phyloP scores from a whole-genome alignment of 2,329 filamentous ascomycete species.

The Dactylonectria estremocensis region DNA sequence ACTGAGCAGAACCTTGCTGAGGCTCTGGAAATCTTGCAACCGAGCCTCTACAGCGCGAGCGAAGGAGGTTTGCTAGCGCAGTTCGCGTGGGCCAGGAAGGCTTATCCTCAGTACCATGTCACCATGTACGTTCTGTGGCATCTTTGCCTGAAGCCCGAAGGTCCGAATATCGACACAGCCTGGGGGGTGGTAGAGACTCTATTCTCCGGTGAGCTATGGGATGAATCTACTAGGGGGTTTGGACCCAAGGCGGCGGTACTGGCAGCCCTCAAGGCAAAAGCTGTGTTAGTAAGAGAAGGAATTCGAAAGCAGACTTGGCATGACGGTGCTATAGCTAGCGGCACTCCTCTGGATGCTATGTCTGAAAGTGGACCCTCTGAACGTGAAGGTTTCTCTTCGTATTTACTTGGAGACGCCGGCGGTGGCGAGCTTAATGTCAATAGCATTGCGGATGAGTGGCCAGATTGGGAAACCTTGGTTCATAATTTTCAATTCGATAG shows the following conservation, averaged over 20 bases:
- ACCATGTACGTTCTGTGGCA: slow-evolving; percentile 58
- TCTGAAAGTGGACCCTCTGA: background rate
- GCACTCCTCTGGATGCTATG: too few relatives aligned
- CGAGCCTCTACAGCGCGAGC: slow-evolving; percentile 39
- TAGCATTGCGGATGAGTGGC: background rate
- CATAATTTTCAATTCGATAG: slow-evolving; percentile 3
- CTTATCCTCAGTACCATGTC: slow-evolving; percentile 56
- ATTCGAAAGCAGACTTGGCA: background rate
- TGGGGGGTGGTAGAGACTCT: slow-evolving; percentile 45
- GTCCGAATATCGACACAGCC: slow-evolving; percentile 49
- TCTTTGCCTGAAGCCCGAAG: slow-evolving; percentile 54
- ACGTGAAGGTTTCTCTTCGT: background rate
- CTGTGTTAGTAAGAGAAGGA: background rate
- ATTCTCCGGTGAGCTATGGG: background rate
- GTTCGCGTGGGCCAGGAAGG: slow-evolving; percentile 53
- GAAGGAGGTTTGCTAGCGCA: slow-evolving; percentile 52
- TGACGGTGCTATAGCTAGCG: background rate
- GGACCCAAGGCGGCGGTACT: slow-evolving; percentile 4
- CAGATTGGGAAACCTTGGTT: background rate
- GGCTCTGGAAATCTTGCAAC: slow-evolving; percentile 49
- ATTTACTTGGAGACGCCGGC: background rate
- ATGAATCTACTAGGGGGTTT: background rate
- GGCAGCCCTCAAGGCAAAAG: slow-evolving; percentile 10
- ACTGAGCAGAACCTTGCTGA: slow-evolving; percentile 48
- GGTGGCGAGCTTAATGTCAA: background rate